Percentiles rank a stretch among this genome's conserved stretches.
phyloP scores from a whole-genome alignment of 257 asterid genomes.

The Solanum ahanhuiri region DNA sequence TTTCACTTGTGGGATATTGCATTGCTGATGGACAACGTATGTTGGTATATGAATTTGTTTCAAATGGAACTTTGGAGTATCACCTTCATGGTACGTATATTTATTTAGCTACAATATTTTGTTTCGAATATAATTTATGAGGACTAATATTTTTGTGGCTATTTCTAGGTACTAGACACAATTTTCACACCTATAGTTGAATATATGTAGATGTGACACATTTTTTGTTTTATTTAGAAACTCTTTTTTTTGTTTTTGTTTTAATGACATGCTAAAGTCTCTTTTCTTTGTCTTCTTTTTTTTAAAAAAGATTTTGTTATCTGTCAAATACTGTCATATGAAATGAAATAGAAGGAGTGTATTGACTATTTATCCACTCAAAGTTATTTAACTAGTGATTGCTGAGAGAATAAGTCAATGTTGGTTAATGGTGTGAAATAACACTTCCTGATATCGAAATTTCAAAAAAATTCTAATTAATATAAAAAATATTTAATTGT shows the following conservation, averaged over 20 bases:
- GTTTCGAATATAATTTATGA: neutral
- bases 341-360: neutral
- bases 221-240: neutral
- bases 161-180: neutral
- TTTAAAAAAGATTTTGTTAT: neutral
- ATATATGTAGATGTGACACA: neutral
- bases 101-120: neutral
- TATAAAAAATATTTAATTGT: neutral
- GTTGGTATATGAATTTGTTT: conserved; percentile 6
- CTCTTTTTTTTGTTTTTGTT: neutral
- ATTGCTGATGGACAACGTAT: conserved; percentile 1
- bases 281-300: neutral
- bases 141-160: neutral
- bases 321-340: neutral
- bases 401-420: neutral
- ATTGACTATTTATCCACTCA: neutral
- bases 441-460: neutral
- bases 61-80: neutral
- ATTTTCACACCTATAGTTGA: neutral
- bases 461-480: neutral
- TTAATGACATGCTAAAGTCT: neutral
- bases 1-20: conserved; percentile 7
- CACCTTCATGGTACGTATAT: conserved; percentile 3
- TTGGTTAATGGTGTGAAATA: no score
- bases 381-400: neutral